phyloP scores from a whole-genome alignment of 1,284 basidiomycete genomes.

The Cutaneotrichosporon cavernicola region DNA sequence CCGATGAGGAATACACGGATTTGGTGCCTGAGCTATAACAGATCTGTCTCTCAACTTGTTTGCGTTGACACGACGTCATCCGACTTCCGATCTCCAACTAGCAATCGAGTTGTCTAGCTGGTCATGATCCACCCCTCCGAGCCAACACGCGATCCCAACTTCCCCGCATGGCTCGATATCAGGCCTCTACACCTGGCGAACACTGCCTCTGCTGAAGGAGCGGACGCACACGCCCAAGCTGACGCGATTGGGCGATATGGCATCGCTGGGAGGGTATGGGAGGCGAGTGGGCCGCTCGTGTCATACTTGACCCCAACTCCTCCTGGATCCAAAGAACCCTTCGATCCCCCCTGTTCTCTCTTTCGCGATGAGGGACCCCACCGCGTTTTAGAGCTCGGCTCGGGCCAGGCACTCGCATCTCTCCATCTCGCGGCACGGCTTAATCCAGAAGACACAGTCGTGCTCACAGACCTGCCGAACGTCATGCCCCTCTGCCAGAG shows the following conservation, averaged over 20 bases:
- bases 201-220: conserved; percentile 16
- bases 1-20: background rate
- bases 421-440: conserved; percentile 43
- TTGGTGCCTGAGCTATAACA: background rate
- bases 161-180: conserved; percentile 49
- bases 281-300: conserved; percentile 42
- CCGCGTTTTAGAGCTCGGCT: conserved; percentile 46
- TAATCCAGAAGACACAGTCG: conserved; percentile 28
- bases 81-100: background rate
- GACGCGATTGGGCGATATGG: conserved; percentile 46
- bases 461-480: conserved; percentile 47
- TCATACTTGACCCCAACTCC: conserved; percentile 46
- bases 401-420: conserved; percentile 47
- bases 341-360: conserved; percentile 44
- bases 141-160: conserved; percentile 44
- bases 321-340: conserved; percentile 13
- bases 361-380: conserved; percentile 25
- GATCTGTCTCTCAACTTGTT: background rate
- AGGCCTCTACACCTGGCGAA: conserved; percentile 31
- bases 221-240: conserved; percentile 31
- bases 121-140: conserved; percentile 1
- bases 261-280: conserved; percentile 52
- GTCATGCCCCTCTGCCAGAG: conserved; percentile 45
- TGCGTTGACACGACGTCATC: background rate
- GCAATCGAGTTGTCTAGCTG: background rate